phyloP scores from a whole-genome alignment of 1,139 yeast species.

The Nakaseomyces kungkrabaensis region DNA sequence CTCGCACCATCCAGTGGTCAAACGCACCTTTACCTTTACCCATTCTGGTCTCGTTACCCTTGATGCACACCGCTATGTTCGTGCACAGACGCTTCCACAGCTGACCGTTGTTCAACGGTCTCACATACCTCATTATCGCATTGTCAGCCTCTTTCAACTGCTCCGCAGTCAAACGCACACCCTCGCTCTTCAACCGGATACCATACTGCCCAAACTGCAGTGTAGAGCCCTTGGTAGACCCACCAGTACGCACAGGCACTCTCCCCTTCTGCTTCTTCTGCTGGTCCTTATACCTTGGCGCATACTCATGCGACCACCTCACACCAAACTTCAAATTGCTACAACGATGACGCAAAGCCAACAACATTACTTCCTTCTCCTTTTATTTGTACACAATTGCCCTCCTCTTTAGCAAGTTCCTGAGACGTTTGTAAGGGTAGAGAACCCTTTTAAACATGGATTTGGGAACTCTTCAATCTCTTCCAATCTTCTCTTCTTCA shows the following conservation, averaged over 20 bases:
- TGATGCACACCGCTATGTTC: conserved; percentile 82
- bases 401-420: no score
- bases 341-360: neutral
- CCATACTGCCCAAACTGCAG: conserved; percentile 79
- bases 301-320: conserved; percentile 74
- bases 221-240: conserved; percentile 80
- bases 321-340: neutral
- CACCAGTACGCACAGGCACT: conserved; percentile 90
- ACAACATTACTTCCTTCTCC: neutral
- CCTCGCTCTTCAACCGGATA: conserved; percentile 76
- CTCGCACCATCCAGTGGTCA: conserved; percentile 94
- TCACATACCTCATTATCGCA: conserved; percentile 69
- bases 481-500: neutral
- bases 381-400: no score
- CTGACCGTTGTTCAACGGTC: conserved; percentile 45
- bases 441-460: no score
- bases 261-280: conserved; percentile 90
- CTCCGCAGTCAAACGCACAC: conserved; percentile 77
- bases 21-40: conserved; percentile 99
- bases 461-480: no score
- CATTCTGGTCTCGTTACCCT: conserved; percentile 99
- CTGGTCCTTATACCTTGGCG: conserved; percentile 66
- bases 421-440: no score
- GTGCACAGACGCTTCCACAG: conserved; percentile 76
- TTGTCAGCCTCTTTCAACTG: conserved; percentile 89